Evolutionary conservation across 805 yeast species (phyloP).

Genomic region (Spathaspora passalidarum): DNA sequence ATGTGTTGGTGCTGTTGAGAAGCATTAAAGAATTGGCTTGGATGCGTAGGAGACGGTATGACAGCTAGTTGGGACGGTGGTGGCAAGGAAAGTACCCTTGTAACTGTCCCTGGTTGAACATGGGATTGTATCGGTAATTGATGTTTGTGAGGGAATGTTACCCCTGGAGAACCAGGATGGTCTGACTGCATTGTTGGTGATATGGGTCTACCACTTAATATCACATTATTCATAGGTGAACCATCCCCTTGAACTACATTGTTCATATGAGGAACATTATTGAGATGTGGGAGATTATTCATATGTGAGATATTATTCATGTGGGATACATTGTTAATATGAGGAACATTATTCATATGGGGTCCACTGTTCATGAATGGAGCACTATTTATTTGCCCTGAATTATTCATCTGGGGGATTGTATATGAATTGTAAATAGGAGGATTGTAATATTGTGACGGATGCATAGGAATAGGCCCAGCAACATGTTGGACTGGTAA

Average conservation of each 20-base stretch:
- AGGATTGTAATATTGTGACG: background rate
- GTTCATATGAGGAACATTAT: background rate
- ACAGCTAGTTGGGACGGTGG: background rate
- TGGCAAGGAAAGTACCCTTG: background rate
- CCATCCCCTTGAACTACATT: background rate
- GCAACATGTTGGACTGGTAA: background rate
- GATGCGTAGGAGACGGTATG: background rate
- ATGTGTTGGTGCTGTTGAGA: background rate
- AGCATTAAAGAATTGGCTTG: background rate
- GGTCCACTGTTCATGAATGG: background rate
- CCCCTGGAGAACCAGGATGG: background rate
- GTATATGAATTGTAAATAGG: background rate
- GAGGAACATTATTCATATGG: background rate
- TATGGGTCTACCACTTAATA: no score
- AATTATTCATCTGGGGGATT: background rate
- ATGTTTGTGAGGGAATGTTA: background rate
- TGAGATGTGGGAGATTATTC: conserved; percentile 1
- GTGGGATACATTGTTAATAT: background rate
- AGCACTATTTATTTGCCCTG: background rate
- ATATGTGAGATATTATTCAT: background rate
- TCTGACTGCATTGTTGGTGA: background rate
- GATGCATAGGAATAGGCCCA: background rate
- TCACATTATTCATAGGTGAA: background rate
- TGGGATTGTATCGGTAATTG: background rate
- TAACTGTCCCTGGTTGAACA: background rate